Conservation (phyloP, 83 land plant species). For the Larix sibirica region DNA sequence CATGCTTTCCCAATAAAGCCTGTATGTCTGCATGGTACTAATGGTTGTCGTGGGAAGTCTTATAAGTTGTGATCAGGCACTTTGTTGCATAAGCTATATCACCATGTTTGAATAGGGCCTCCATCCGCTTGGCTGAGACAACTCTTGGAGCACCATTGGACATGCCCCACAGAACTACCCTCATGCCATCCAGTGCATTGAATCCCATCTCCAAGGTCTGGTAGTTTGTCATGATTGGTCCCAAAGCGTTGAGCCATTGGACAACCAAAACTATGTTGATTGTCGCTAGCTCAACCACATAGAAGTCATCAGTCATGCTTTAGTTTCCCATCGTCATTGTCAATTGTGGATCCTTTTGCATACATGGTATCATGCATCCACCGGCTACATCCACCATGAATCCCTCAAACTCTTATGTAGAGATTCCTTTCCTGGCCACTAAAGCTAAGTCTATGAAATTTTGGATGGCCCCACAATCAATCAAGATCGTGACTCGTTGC, state of each 20-base stretch:
- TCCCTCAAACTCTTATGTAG: not conserved
- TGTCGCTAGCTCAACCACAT: not conserved
- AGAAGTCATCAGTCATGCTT: not conserved
- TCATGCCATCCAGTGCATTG: not conserved
- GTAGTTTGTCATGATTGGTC: not conserved
- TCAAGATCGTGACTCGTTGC: not conserved
- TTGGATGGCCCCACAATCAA: not conserved
- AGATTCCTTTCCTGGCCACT: not conserved
- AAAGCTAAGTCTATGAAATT: not conserved
- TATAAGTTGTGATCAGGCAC: not conserved
- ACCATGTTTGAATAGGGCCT: not conserved
- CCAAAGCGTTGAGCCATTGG: not conserved
- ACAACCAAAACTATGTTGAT: not conserved
- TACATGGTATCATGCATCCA: not conserved
- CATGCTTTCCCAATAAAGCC: too few relatives aligned
- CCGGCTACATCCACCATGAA: not conserved
- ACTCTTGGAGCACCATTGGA: not conserved
- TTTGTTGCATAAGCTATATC: not conserved
- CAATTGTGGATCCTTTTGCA: not conserved
- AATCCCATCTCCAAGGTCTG: not conserved
- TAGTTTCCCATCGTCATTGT: not conserved
- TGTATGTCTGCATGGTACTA: too few relatives aligned
- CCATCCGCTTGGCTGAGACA: not conserved
- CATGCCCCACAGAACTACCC: not conserved
- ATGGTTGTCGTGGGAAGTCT: too few relatives aligned